Evolutionary conservation across 345 rosid genomes (phyloP).

Genomic region (Cochlearia excelsa): DNA sequence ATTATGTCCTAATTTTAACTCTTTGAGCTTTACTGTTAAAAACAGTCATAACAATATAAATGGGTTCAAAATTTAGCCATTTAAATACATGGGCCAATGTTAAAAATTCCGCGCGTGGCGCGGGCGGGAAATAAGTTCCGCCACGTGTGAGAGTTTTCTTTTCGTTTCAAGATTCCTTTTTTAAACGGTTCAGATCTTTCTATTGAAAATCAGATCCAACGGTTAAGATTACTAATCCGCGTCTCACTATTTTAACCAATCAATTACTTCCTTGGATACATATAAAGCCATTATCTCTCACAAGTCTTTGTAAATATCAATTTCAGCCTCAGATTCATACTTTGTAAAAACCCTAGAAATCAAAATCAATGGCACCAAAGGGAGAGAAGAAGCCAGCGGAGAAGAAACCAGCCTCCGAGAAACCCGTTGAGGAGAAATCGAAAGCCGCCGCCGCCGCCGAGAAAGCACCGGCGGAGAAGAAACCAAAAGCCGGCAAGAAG

Average conservation of each 20-base stretch:
- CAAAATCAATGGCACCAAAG: conserved; percentile 31
- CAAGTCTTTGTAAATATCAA: too few relatives aligned
- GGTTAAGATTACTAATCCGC: conserved; percentile 18
- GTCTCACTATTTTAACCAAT: conserved; percentile 15
- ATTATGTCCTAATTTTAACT: too few relatives aligned
- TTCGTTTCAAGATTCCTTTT: conserved; percentile 2
- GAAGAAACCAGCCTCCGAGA: conserved; percentile 57
- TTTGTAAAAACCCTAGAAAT: background rate
- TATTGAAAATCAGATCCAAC: conserved; percentile 20
- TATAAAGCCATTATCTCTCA: conserved; percentile 7
- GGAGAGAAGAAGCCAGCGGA: conserved; percentile 34
- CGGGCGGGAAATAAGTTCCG: background rate
- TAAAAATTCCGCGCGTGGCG: too few relatives aligned
- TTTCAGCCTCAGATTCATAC: conserved; percentile 10
- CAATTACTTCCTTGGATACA: background rate
- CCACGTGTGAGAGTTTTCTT: conserved; percentile 16
- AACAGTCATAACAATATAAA: too few relatives aligned
- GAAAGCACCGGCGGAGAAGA: conserved; percentile 37
- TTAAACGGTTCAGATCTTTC: conserved; percentile 17
- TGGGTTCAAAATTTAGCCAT: too few relatives aligned
- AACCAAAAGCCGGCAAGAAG: conserved; percentile 73
- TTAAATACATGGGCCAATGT: too few relatives aligned
- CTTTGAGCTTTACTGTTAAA: too few relatives aligned
- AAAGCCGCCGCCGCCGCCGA: conserved; percentile 76
- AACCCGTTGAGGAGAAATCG: conserved; percentile 65